Conservation (phyloP, 352 stramenopile genomes). For the Plasmopara viticola region DNA sequence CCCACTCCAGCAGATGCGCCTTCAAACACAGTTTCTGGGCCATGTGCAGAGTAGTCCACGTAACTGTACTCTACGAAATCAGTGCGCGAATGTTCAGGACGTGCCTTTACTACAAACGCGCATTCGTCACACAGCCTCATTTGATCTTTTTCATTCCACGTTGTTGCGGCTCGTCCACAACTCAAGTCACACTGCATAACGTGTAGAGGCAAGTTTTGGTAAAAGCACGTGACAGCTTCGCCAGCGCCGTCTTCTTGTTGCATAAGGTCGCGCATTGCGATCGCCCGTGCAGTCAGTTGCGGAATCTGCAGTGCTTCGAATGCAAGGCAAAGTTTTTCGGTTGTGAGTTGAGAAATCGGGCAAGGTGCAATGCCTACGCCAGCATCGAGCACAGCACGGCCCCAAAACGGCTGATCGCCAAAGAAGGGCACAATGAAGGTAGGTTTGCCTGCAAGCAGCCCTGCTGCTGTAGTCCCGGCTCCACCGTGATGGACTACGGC, state of each 20-base stretch:
- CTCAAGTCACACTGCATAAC: conserved; percentile 82
- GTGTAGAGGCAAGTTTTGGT: conserved; percentile 74
- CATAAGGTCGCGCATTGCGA: conserved; percentile 57
- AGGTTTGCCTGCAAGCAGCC: conserved; percentile 85
- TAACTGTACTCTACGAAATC: conserved; percentile 57
- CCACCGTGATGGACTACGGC: conserved; percentile 81
- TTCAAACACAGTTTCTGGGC: conserved; percentile 44
- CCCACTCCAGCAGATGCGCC: conserved; percentile 46
- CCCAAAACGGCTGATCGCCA: conserved; percentile 93
- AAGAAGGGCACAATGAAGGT: conserved; percentile 95
- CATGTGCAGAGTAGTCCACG: conserved; percentile 56
- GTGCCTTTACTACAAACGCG: conserved; percentile 39
- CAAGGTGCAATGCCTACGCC: conserved; percentile 85
- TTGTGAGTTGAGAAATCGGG: conserved; percentile 75
- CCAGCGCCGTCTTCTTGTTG: conserved; percentile 78
- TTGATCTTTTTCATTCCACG: conserved; percentile 50
- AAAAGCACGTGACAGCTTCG: conserved; percentile 82
- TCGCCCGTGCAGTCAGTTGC: conserved; percentile 44
- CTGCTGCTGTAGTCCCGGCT: conserved; percentile 88
- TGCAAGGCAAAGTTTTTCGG: conserved; percentile 66
- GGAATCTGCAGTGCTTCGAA: conserved; percentile 62
- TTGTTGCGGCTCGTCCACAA: conserved; percentile 36
- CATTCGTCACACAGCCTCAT: conserved; percentile 53
- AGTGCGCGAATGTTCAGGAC: conserved; percentile 35
- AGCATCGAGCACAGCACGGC: conserved; percentile 68